Evolutionary conservation across 2,329 filamentous ascomycete genomes (phyloP), one percentile per base, ranked within the genome.

Genomic region (Penicillium griseofulvum): DNA sequence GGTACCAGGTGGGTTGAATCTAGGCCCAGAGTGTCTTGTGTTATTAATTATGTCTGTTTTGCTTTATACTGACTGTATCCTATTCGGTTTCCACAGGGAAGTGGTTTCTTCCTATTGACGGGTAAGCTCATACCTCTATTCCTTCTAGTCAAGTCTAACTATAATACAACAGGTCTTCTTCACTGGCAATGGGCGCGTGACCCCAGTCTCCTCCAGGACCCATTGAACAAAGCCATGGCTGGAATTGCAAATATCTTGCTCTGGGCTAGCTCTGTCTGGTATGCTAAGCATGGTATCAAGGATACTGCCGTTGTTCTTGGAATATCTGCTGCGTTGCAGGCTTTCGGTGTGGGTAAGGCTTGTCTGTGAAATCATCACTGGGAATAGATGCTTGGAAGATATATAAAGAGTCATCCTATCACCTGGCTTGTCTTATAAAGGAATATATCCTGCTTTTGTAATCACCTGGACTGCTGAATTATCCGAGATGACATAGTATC

Each of bases 241-340:
- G 54, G 59, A 7, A 58, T 71, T 16, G 54, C 61, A n/a, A 66
- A 65, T 49, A 48, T 62, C 1, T 17, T 69, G 28, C 63, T 71
- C 10, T 66, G 61, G 61, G 57, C 58, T n/a, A 71, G 68, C 44
- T 65, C 67, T 12, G 62, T 53, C 4, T 71, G 69, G 68, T 71
- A 71, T 54, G 58, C 63, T 26, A 65, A 62, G 31, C 51, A 65
- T 12, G 65, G 68, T 1, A 59, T 70, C 26, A 63, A 57, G 16
- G 61, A 65, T 19, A 69, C 63, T 52, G 58, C 59, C 0, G 37
- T 54, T 17, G 60, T 42, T 9, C 60, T 67, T 16, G 64, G 61
- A 1, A 34, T 65, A 34, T 60, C 62, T 29, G 67, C 65, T 49
- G 58, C 56, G 22, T 48, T 67, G 58, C 66, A 69, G 54, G 59